phyloP scores from a whole-genome alignment of 345 rosid species.

The Hirschfeldia incana region DNA sequence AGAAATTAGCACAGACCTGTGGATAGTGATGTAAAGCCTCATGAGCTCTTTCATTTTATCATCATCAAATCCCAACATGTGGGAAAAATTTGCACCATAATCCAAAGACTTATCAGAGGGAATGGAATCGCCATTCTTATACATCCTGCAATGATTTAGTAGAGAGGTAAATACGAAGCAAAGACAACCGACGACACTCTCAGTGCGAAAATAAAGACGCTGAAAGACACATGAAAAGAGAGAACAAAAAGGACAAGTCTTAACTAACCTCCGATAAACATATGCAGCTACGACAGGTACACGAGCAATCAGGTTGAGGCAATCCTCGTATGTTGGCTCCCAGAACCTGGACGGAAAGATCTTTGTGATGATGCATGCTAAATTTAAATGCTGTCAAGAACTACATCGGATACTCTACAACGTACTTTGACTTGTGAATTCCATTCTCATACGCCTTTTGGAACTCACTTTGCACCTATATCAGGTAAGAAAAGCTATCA shows the following conservation, averaged over 20 bases:
- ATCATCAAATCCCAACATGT: slow-evolving; percentile 89
- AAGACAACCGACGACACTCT: neutral
- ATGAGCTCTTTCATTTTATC: slow-evolving; percentile 90
- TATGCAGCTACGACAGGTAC: slow-evolving; percentile 84
- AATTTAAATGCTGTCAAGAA: slow-evolving; percentile 15
- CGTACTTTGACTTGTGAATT: slow-evolving; percentile 85
- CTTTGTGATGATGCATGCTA: slow-evolving; percentile 21
- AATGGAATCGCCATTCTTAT: slow-evolving; percentile 76
- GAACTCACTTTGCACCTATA: slow-evolving; percentile 95
- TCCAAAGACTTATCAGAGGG: slow-evolving; percentile 74
- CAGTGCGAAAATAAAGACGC: slow-evolving; percentile 1
- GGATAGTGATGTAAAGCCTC: slow-evolving; percentile 97
- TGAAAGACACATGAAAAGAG: neutral
- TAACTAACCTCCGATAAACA: slow-evolving; percentile 81
- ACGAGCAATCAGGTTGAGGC: slow-evolving; percentile 90
- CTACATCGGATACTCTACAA: slow-evolving; percentile 21
- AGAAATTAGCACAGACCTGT: slow-evolving; percentile 55
- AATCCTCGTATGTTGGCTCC: slow-evolving; percentile 96
- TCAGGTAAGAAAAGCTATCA: slow-evolving; percentile 18
- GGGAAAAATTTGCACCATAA: slow-evolving; percentile 89
- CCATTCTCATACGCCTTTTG: slow-evolving; percentile 92
- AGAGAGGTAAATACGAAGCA: slow-evolving; percentile 13
- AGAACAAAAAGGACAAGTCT: neutral
- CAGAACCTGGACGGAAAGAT: slow-evolving; percentile 67
- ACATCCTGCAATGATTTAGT: slow-evolving; percentile 54